Conservation (phyloP, 106 monocot species). For the Alisma plantagoaquatica region DNA sequence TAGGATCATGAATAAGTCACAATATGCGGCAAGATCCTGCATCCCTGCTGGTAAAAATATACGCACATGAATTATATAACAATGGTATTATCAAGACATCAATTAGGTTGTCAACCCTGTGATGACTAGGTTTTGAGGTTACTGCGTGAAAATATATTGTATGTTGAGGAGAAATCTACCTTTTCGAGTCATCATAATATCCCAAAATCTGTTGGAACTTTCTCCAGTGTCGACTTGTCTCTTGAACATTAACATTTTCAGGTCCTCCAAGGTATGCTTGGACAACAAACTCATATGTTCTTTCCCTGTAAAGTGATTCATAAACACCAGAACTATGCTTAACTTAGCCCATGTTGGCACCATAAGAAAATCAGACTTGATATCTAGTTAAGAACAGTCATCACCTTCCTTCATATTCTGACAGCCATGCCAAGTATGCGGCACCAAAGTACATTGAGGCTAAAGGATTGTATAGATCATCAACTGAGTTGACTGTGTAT, state of each 20-base stretch:
- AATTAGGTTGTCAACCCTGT: no score
- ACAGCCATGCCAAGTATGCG: slow-evolving; percentile 73
- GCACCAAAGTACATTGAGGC: slow-evolving; percentile 95
- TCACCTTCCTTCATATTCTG: slow-evolving; percentile 89
- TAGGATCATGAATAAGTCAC: no score
- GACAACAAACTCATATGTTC: slow-evolving; percentile 65
- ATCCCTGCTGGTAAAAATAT: no score
- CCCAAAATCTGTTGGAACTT: slow-evolving; percentile 53
- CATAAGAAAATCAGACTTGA: no score
- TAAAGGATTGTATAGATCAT: slow-evolving; percentile 91
- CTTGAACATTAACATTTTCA: slow-evolving; percentile 73
- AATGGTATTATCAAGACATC: no score
- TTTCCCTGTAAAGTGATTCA: slow-evolving; percentile 30
- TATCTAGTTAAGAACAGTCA: no score
- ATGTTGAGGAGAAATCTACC: slow-evolving; percentile 34
- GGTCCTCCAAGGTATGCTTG: slow-evolving; percentile 88
- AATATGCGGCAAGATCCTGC: no score
- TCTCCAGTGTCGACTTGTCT: slow-evolving; percentile 61
- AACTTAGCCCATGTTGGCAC: no score
- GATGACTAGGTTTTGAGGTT: no score
- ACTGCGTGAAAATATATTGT: no score
- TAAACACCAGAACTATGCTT: no score
- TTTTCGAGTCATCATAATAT: slow-evolving; percentile 38
- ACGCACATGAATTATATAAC: no score
- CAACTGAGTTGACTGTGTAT: slow-evolving; percentile 69